Evolutionary conservation across 305 asterid species (phyloP), one percentile per base, ranked within the genome.

Genomic region (Ilex paraguariensis): DNA sequence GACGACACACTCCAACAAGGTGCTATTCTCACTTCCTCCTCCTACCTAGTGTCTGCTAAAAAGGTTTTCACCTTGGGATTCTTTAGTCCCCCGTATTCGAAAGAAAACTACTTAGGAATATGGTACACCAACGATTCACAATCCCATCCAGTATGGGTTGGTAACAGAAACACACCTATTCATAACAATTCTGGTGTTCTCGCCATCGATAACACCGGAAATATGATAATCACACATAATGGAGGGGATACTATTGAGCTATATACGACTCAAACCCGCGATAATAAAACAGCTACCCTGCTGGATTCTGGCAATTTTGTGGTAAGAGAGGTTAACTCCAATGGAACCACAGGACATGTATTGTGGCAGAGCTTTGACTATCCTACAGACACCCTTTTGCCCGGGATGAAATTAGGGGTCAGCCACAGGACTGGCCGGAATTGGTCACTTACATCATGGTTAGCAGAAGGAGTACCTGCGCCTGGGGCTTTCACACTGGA

Each of bases 311-410:
- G 90, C 1, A 81, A 78, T 52, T 76, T 83, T 11, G 72, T 78
- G 1, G 51, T 79, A 0, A 60, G 31, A n/a, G 77, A 69, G 17
- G 36, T 63, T 62, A 32, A 49, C 3, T 36, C 52, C 13, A 33
- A 68, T 48, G 67, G 66, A 49, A 46, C 60, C 7, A 39, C 17
- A 9, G 52, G 16, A 7, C 7, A 10, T 3, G 28, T 68, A 13
- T 53, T 81, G 59, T 81, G 87, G 87, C 79, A 78, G 12, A 83
- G 86, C 31, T 78, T 72, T 54, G 83, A 80, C 60, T 57, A 71
- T 71, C 89, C 87, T 6, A 83, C 81, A 0, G 83, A 81, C 53
- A 79, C 83, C 31, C 72, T 83, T 55, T 77, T 81, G 56, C 73
- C 90, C 1, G 81, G 83, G 57, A 83, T 83, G 87, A 83, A 59